These are phyloP conservation scores for Kuraishia capsulata DNA, from an alignment of 805 yeast species.

Conservation along the genomic window DNA sequence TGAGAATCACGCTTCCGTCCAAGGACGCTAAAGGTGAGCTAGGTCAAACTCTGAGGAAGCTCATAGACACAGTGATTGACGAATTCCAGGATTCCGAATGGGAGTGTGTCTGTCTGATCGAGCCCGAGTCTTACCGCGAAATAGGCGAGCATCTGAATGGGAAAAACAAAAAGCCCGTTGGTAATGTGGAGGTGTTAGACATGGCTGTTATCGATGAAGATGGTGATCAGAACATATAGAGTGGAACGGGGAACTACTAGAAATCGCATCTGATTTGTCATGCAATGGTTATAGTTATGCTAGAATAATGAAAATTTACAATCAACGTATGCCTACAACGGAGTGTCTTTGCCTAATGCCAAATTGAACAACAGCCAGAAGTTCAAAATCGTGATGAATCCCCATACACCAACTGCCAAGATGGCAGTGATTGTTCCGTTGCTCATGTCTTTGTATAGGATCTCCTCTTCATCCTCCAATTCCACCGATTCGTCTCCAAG, in stretches of 20 bases:
- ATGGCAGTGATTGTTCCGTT: slow-evolving; percentile 48
- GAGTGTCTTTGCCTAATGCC: slow-evolving; percentile 1
- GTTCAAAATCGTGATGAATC: slow-evolving; percentile 60
- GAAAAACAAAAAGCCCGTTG: slow-evolving; percentile 33
- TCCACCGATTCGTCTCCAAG: slow-evolving; percentile 1
- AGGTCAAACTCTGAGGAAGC: slow-evolving; percentile 12
- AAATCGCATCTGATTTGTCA: no score
- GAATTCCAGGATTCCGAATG: slow-evolving; percentile 21
- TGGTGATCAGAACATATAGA: slow-evolving; percentile 8
- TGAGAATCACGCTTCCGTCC: slow-evolving; percentile 50
- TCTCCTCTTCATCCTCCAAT: slow-evolving; percentile 8
- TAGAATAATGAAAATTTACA: no score
- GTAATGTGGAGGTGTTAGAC: slow-evolving; percentile 74
- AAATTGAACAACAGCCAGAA: slow-evolving; percentile 45
- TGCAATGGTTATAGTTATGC: no score
- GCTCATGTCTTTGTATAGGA: slow-evolving; percentile 51
- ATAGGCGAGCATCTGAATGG: slow-evolving; percentile 53
- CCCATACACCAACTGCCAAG: slow-evolving; percentile 57
- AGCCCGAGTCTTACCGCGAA: slow-evolving; percentile 75
- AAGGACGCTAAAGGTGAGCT: slow-evolving; percentile 37
- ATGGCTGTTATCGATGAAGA: slow-evolving; percentile 75
- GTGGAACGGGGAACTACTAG: no score
- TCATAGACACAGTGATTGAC: slow-evolving; percentile 25
- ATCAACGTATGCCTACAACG: no score
- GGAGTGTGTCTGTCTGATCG: slow-evolving; percentile 63